Percentiles rank a stretch among this genome's conserved stretches.
Evolutionary conservation across 495 filamentous ascomycete species (phyloP).

Genomic region (Choiromyces venosus): DNA sequence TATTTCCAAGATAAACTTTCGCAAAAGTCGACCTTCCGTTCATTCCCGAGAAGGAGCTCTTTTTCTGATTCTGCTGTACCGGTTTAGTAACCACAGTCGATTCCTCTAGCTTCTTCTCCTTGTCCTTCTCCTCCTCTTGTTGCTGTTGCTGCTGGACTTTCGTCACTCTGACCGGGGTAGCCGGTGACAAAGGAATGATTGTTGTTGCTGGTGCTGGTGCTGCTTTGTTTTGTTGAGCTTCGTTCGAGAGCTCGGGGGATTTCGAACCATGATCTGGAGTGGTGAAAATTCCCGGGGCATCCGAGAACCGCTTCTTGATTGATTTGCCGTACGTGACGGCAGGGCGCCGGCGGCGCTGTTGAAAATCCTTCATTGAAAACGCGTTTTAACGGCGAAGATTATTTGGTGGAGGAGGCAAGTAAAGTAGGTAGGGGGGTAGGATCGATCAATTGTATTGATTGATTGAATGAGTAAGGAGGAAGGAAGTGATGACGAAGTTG

Average conservation of each 20-base stretch:
- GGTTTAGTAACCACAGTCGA: background rate
- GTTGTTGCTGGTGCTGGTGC: constrained; percentile 15
- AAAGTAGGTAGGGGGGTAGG: too few species aligned
- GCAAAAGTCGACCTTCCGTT: background rate
- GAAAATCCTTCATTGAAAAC: constrained; percentile 29
- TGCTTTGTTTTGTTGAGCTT: constrained; percentile 16
- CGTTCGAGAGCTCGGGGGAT: background rate
- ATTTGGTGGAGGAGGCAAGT: background rate
- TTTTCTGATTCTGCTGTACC: background rate
- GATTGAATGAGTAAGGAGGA: background rate
- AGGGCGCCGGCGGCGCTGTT: constrained; percentile 29
- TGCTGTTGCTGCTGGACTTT: background rate
- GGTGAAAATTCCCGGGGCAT: constrained; percentile 22
- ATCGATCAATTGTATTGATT: background rate
- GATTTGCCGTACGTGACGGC: constrained; percentile 33
- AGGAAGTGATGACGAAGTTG: background rate
- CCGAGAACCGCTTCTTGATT: constrained; percentile 25
- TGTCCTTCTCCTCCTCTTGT: background rate
- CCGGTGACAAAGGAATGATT: constrained; percentile 11
- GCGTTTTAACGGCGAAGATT: constrained; percentile 10
- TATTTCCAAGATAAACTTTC: background rate
- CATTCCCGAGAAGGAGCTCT: background rate
- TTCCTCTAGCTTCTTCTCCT: background rate
- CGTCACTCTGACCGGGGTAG: constrained; percentile 7
- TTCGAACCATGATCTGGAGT: background rate